A percentile compares a stretch with the other conserved stretches of the same genome.
Conservation (phyloP, 768 basidiomycete species). For the Boletus tylopilopsis region DNA sequence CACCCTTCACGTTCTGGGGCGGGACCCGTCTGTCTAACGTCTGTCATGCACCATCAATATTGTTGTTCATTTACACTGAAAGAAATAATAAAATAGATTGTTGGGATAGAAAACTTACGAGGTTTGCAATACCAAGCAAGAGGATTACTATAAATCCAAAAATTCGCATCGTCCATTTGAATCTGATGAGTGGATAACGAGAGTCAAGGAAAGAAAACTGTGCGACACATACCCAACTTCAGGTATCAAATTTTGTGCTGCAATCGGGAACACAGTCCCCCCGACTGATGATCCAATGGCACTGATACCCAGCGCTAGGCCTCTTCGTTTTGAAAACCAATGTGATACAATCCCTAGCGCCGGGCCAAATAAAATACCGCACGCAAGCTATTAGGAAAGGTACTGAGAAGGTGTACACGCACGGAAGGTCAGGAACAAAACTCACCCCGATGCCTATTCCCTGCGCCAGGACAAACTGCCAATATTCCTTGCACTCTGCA, state of each 20-base stretch:
- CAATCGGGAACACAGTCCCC: conserved; percentile 64
- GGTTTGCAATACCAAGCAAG: conserved; percentile 50
- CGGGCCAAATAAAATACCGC: conserved; percentile 62
- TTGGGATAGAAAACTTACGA: conserved; percentile 33
- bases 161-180: conserved; percentile 73
- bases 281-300: conserved; percentile 68
- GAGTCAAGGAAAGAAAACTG: neutral
- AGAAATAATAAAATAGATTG: neutral
- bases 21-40: conserved; percentile 47
- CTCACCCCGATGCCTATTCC: conserved; percentile 64
- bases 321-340: conserved; percentile 64
- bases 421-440: neutral
- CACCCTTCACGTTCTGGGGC: conserved; percentile 49
- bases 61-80: no score
- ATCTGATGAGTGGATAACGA: conserved; percentile 38
- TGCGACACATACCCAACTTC: conserved; percentile 47
- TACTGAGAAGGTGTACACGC: neutral
- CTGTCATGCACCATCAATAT: conserved; percentile 11
- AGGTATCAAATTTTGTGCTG: conserved; percentile 50
- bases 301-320: conserved; percentile 55
- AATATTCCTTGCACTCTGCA: conserved; percentile 68
- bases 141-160: conserved; percentile 59
- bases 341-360: conserved; percentile 59
- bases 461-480: conserved; percentile 78
- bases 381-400: conserved; percentile 28